A percentile compares a stretch with the other conserved stretches of the same genome.
Conservation (phyloP, 345 rosid genomes). For the Streptanthus diversifolius region DNA sequence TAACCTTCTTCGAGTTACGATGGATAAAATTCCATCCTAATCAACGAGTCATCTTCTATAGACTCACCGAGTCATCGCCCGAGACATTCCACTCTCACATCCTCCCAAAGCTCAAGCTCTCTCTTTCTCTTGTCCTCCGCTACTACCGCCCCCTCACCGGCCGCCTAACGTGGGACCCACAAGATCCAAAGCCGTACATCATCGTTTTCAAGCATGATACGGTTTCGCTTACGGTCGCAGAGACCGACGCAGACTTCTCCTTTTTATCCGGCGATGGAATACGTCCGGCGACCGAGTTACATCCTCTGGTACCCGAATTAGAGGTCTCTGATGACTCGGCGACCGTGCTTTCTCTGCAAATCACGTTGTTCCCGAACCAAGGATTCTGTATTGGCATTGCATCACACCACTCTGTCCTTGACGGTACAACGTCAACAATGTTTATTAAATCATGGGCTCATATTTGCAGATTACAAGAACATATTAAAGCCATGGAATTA, state of each 20-base stretch:
- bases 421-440: background rate
- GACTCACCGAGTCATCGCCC: conserved; percentile 3
- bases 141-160: background rate
- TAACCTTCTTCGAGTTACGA: conserved; percentile 19
- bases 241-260: background rate
- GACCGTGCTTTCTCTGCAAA: background rate
- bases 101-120: background rate
- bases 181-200: background rate
- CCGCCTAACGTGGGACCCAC: background rate
- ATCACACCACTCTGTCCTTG: background rate
- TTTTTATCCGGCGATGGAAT: background rate
- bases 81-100: background rate
- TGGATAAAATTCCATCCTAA: conserved; percentile 13
- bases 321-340: background rate
- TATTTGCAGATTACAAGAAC: background rate
- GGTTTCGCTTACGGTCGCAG: background rate
- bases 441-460: background rate
- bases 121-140: background rate
- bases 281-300: background rate
- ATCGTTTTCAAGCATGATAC: background rate
- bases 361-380: background rate
- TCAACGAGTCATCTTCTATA: conserved; percentile 34
- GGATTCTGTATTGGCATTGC: background rate
- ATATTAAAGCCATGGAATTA: background rate
- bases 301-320: background rate